These are phyloP conservation scores for Phaffomyces opuntiae DNA, from an alignment of 805 yeast species.

Conservation along the genomic window DNA sequence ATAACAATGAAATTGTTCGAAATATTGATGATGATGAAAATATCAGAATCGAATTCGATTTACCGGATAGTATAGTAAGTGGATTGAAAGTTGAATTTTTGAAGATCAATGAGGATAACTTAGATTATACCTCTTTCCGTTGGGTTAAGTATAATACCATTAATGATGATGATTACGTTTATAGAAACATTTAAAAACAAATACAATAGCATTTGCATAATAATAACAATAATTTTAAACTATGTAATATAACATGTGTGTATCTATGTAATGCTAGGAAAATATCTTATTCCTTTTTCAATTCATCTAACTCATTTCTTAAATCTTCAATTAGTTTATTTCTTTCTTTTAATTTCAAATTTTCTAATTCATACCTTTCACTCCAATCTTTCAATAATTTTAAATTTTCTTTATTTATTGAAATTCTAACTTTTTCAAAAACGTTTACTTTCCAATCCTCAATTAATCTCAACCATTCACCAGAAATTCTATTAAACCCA, in stretches of 20 bases:
- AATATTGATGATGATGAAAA: conserved; percentile 14
- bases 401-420: conserved; percentile 15
- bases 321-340: conserved; percentile 1
- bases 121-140: conserved; percentile 65
- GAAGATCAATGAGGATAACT: conserved; percentile 50
- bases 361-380: conserved; percentile 1
- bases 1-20: conserved; percentile 2
- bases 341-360: conserved; percentile 4
- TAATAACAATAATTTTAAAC: not conserved
- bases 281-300: not conserved
- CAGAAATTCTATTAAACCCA: conserved; percentile 27
- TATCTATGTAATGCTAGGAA: no score
- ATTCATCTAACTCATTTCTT: not conserved
- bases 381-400: conserved; percentile 18
- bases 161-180: conserved; percentile 29
- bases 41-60: conserved; percentile 50
- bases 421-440: conserved; percentile 20
- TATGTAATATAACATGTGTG: not conserved
- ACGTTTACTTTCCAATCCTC: conserved; percentile 18
- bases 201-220: not conserved
- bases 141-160: conserved; percentile 62
- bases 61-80: conserved; percentile 58
- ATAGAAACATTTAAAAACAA: conserved; percentile 13
- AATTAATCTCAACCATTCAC: conserved; percentile 22
- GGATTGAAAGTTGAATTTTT: conserved; percentile 62